Evolutionary conservation across 768 basidiomycete genomes (phyloP).

Genomic region (Russula lepida): DNA sequence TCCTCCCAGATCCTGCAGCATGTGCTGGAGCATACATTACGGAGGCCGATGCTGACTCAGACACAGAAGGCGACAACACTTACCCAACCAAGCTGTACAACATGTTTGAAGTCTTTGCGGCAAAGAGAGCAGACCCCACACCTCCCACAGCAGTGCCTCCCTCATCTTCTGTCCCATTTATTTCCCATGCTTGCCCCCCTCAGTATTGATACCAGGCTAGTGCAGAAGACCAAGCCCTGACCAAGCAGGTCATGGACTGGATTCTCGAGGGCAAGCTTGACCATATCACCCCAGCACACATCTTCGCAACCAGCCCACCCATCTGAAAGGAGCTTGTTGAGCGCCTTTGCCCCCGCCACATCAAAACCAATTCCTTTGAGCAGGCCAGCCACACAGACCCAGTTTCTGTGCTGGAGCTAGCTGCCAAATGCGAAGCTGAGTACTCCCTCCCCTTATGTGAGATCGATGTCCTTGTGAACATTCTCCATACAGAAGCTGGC

Average conservation of each 20-base stretch:
- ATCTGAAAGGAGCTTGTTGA: not conserved
- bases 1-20: not conserved
- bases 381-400: not conserved
- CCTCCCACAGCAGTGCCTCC: not conserved
- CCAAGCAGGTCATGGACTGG: not conserved
- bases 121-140: not conserved
- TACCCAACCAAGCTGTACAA: not conserved
- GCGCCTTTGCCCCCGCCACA: not conserved
- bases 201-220: not conserved
- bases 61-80: not conserved
- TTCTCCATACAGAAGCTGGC: not conserved
- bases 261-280: not conserved
- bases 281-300: not conserved
- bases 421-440: not conserved
- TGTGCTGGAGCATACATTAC: not conserved
- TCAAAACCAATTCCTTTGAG: not conserved
- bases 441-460: not conserved
- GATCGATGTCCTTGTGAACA: not conserved
- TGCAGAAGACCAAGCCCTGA: not conserved
- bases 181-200: not conserved
- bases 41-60: not conserved
- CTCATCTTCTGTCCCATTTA: not conserved
- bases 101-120: not conserved
- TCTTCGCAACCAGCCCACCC: not conserved
- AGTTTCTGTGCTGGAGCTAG: rapidly evolving